phyloP scores from a whole-genome alignment of 768 basidiomycete species.

The Trametes gibbosa region DNA sequence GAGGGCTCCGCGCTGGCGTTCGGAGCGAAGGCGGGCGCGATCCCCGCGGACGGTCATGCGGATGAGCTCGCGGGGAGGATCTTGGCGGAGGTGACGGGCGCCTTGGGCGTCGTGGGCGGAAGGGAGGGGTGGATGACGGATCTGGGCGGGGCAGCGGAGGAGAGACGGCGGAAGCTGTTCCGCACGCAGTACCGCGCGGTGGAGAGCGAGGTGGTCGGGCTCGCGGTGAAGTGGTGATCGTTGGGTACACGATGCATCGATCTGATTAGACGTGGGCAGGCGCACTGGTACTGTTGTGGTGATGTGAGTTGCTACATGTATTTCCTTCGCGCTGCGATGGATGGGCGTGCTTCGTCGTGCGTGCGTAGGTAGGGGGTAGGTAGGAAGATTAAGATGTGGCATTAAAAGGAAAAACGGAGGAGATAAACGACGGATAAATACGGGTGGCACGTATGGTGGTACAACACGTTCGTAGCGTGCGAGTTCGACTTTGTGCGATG shows the following conservation, averaged over 20 bases:
- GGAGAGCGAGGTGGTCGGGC: constrained; percentile 76
- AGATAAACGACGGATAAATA: not conserved
- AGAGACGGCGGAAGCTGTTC: constrained; percentile 47
- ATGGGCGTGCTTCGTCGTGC: no score
- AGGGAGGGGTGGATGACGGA: constrained; percentile 31
- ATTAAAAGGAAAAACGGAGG: no score
- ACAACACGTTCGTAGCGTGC: not conserved
- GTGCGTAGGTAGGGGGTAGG: no score
- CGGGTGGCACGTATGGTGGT: not conserved
- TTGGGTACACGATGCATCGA: no score
- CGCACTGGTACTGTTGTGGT: no score
- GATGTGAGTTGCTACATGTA: no score
- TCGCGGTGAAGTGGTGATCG: constrained; percentile 27
- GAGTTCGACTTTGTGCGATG: not conserved
- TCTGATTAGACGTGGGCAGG: no score
- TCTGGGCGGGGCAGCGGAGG: constrained; percentile 45
- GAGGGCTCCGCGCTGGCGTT: not conserved
- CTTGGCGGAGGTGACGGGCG: constrained; percentile 18
- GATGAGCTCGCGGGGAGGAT: constrained; percentile 40
- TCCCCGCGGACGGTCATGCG: constrained; percentile 21
- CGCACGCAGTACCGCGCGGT: constrained; percentile 84
- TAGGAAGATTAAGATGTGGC: no score
- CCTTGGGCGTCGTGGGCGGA: not conserved
- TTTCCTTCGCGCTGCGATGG: no score
- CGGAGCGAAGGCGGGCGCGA: not conserved